These are phyloP conservation scores for Neocatenulostroma microsporum DNA, from an alignment of 2,329 filamentous ascomycete genomes.

Conservation along the genomic window DNA sequence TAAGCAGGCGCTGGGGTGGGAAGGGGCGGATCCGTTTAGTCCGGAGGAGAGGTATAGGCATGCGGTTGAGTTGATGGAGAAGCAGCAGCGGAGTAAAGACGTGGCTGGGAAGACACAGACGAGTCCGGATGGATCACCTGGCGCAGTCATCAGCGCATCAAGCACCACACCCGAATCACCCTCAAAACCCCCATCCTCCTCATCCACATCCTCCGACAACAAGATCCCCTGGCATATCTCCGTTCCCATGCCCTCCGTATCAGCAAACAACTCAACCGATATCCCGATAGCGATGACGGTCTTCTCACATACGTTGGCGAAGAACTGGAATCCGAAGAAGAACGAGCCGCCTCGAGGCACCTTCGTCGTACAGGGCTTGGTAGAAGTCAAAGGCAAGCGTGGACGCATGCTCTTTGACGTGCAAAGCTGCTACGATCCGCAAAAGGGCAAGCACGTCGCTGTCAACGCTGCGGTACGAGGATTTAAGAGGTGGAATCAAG, in stretches of 20 bases:
- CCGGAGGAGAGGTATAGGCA: slow-evolving; percentile 26
- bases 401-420: slow-evolving; percentile 40
- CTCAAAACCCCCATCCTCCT: not conserved
- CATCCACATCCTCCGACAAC: slow-evolving; percentile 6
- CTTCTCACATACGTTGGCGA: slow-evolving; percentile 20
- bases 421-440: slow-evolving; percentile 39
- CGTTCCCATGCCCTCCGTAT: slow-evolving; percentile 16
- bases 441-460: slow-evolving; percentile 30
- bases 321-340: slow-evolving; percentile 27
- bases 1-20: slow-evolving; percentile 31
- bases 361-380: slow-evolving; percentile 38
- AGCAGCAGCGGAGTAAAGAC: slow-evolving; percentile 18
- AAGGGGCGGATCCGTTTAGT: slow-evolving; percentile 25
- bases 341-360: slow-evolving; percentile 37
- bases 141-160: not conserved
- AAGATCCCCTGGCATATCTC: slow-evolving; percentile 20
- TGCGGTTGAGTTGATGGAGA: slow-evolving; percentile 24
- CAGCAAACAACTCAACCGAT: slow-evolving; percentile 14
- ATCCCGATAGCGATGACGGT: slow-evolving; percentile 25
- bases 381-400: slow-evolving; percentile 39
- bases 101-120: slow-evolving; percentile 13
- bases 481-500: slow-evolving; percentile 31
- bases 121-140: slow-evolving; percentile 2
- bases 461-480: slow-evolving; percentile 23
- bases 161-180: not conserved